Percentiles rank a stretch among this genome's conserved stretches.
Conservation (phyloP, 2,329 filamentous ascomycete genomes). For the Paraconiothyrium sp. region DNA sequence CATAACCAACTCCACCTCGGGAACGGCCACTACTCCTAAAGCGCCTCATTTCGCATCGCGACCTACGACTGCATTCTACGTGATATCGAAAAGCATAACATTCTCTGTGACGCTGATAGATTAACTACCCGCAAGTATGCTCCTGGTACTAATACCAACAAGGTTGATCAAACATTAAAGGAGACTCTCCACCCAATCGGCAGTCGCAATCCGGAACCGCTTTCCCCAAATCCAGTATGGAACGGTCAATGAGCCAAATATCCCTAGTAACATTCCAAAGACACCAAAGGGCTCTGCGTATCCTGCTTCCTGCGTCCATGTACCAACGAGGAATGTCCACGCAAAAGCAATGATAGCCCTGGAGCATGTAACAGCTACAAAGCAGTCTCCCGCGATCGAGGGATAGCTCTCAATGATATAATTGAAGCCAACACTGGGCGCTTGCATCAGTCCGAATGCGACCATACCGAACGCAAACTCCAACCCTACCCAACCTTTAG, state of each 20-base stretch:
- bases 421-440: slow-evolving; percentile 55
- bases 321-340: slow-evolving; percentile 64
- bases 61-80: too few species aligned
- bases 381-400: slow-evolving; percentile 60
- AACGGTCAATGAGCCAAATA: slow-evolving; percentile 55
- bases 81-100: too few species aligned
- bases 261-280: slow-evolving; percentile 62
- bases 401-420: slow-evolving; percentile 63
- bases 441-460: slow-evolving; percentile 53
- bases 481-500: slow-evolving; percentile 52
- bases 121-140: neutral
- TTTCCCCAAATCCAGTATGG: slow-evolving; percentile 53
- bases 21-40: too few species aligned
- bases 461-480: slow-evolving; percentile 53
- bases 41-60: too few species aligned
- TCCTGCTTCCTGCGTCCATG: slow-evolving; percentile 58
- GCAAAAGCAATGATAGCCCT: slow-evolving; percentile 62
- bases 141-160: neutral
- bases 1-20: too few species aligned
- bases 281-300: slow-evolving; percentile 62
- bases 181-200: slow-evolving; percentile 35
- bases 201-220: slow-evolving; percentile 53
- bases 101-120: neutral
- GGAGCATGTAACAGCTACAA: slow-evolving; percentile 62
- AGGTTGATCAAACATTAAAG: neutral